Percentiles rank a stretch among this genome's conserved stretches.
These are phyloP conservation scores for Chlorella ohadii DNA, from an alignment of 139 green algal genomes.

Conservation along the genomic window DNA sequence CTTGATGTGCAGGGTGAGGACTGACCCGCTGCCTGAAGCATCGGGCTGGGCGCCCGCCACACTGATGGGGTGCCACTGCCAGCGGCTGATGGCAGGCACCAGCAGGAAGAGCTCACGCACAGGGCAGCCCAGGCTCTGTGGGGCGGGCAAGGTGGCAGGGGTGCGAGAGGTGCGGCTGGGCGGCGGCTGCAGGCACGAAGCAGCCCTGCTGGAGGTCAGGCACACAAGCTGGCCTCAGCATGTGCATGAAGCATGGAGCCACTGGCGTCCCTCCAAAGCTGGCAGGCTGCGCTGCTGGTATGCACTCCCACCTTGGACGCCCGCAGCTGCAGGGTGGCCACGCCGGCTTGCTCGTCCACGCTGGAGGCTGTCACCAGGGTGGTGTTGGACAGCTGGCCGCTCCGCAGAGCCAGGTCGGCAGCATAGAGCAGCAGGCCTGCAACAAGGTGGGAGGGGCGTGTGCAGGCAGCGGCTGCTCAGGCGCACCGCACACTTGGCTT, in stretches of 20 bases:
- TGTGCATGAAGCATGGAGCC: too few species aligned
- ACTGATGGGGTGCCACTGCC: conserved; percentile 57
- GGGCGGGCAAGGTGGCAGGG: neutral
- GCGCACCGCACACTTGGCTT: too few species aligned
- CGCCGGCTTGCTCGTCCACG: conserved; percentile 1
- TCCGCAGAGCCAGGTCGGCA: conserved; percentile 35
- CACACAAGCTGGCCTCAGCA: too few species aligned
- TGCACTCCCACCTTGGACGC: conserved; percentile 15
- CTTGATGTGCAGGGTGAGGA: conserved; percentile 44
- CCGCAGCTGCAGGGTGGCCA: conserved; percentile 37
- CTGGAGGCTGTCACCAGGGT: conserved; percentile 22
- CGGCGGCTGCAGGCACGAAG: neutral
- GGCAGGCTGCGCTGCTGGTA: too few species aligned
- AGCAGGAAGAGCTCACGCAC: conserved; percentile 50
- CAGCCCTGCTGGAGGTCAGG: neutral
- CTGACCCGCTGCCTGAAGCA: neutral
- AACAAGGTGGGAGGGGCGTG: neutral
- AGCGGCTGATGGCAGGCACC: conserved; percentile 44
- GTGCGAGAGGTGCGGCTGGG: neutral
- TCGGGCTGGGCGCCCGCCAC: conserved; percentile 10
- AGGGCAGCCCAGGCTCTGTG: conserved; percentile 45
- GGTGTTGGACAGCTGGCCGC: conserved; percentile 38
- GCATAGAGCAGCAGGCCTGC: conserved; percentile 51
- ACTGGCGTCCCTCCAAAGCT: too few species aligned
- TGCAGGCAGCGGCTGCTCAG: too few species aligned